Conservation (phyloP, 1,139 yeast species). For the Pichia sp. region DNA sequence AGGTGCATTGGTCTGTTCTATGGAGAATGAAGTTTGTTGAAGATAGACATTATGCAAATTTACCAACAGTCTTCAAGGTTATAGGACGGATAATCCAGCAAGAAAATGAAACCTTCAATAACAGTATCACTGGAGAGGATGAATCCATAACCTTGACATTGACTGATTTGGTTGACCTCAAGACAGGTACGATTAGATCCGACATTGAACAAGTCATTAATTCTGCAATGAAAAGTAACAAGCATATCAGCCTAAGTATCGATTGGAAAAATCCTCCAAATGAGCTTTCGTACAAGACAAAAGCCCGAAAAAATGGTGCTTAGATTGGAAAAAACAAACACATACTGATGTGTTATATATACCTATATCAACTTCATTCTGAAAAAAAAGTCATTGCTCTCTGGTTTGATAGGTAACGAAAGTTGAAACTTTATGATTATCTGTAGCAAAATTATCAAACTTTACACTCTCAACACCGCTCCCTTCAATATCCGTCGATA, state of each 20-base stretch:
- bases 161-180: constrained; percentile 10
- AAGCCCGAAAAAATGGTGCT: background rate
- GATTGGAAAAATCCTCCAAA: constrained; percentile 18
- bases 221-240: background rate
- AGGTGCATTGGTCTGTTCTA: constrained; percentile 58
- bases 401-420: constrained; percentile 59
- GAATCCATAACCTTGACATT: constrained; percentile 1
- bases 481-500: constrained; percentile 36
- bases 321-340: background rate
- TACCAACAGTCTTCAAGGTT: constrained; percentile 27
- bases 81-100: constrained; percentile 17
- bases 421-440: constrained; percentile 68
- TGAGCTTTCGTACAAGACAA: constrained; percentile 9
- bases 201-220: background rate
- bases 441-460: constrained; percentile 66
- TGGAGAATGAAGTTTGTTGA: constrained; percentile 47
- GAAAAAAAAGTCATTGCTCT: constrained; percentile 9
- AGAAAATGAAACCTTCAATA: background rate
- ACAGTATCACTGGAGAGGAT: background rate
- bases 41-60: constrained; percentile 44
- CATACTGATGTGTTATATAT: background rate
- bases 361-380: background rate
- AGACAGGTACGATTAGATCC: constrained; percentile 8
- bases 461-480: constrained; percentile 65
- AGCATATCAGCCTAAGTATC: constrained; percentile 1